These are phyloP conservation scores for Ganoderma resinaceum DNA, from an alignment of 1,284 basidiomycete genomes.

Conservation along the genomic window DNA sequence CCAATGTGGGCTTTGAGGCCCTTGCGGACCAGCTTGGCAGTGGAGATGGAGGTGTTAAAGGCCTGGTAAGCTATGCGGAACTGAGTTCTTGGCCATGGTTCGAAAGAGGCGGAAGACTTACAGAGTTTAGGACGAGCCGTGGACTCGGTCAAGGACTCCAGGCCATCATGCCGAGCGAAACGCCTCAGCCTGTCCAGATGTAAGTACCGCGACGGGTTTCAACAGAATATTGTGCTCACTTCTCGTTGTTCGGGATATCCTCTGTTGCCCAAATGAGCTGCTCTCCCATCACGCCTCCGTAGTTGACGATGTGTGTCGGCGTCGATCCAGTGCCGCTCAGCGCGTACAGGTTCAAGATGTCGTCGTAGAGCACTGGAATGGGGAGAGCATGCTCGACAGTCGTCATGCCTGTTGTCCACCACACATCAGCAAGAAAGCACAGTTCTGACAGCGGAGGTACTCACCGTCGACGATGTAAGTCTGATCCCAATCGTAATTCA, in stretches of 20 bases:
- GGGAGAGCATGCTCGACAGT: constrained; percentile 78
- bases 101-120: constrained; percentile 40
- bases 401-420: constrained; percentile 64
- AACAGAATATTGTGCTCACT: constrained; percentile 47
- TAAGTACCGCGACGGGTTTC: neutral
- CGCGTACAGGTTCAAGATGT: constrained; percentile 65
- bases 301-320: constrained; percentile 77
- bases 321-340: constrained; percentile 74
- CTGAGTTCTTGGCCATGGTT: neutral
- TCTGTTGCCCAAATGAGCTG: constrained; percentile 70
- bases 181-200: constrained; percentile 54
- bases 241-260: constrained; percentile 70
- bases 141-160: constrained; percentile 68
- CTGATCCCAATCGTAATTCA: constrained; percentile 79
- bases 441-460: constrained; percentile 18
- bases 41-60: constrained; percentile 72
- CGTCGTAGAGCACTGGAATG: constrained; percentile 70
- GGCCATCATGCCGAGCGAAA: constrained; percentile 68
- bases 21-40: constrained; percentile 68
- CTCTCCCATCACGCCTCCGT: constrained; percentile 72
- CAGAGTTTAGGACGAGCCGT: constrained; percentile 64
- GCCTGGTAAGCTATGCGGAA: constrained; percentile 59
- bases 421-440: neutral
- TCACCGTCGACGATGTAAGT: constrained; percentile 77
- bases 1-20: constrained; percentile 72